These are phyloP conservation scores for Xanthoconium purpureum DNA, from an alignment of 768 basidiomycete genomes.

Conservation along the genomic window DNA sequence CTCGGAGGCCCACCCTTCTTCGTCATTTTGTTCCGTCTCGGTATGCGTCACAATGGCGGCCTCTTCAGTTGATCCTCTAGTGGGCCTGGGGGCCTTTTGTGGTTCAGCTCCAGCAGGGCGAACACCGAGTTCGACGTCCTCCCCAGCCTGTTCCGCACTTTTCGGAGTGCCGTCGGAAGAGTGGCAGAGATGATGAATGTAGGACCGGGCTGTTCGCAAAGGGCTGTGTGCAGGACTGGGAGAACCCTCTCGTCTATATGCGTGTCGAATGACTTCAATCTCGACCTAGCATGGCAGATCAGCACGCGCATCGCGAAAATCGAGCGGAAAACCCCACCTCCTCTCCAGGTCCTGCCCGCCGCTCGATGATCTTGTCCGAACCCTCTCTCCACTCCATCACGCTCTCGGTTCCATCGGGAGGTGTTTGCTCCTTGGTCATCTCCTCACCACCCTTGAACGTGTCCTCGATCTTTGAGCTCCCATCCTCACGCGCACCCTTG, in stretches of 20 bases:
- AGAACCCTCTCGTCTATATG: constrained; percentile 19
- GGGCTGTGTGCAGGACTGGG: background rate
- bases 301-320: constrained; percentile 7
- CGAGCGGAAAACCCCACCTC: constrained; percentile 49
- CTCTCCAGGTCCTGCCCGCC: constrained; percentile 52
- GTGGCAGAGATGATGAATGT: constrained; percentile 16
- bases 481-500: constrained; percentile 7
- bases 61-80: constrained; percentile 3
- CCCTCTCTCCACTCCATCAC: constrained; percentile 69
- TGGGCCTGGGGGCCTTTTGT: constrained; percentile 3
- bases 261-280: constrained; percentile 57
- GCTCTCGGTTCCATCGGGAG: constrained; percentile 43
- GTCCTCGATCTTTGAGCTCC: constrained; percentile 9
- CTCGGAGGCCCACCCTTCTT: constrained; percentile 68
- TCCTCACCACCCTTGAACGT: constrained; percentile 15
- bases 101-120: constrained; percentile 14
- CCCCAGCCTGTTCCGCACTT: constrained; percentile 24
- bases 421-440: constrained; percentile 33
- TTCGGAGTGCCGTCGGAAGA: constrained; percentile 18
- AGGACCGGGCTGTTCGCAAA: constrained; percentile 4
- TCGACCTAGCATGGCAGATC: constrained; percentile 46
- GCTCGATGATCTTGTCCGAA: constrained; percentile 62
- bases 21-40: constrained; percentile 37
- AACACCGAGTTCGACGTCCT: constrained; percentile 15
- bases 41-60: background rate